Evolutionary conservation across 805 yeast species (phyloP).

Genomic region (Dipodascus albidus): DNA sequence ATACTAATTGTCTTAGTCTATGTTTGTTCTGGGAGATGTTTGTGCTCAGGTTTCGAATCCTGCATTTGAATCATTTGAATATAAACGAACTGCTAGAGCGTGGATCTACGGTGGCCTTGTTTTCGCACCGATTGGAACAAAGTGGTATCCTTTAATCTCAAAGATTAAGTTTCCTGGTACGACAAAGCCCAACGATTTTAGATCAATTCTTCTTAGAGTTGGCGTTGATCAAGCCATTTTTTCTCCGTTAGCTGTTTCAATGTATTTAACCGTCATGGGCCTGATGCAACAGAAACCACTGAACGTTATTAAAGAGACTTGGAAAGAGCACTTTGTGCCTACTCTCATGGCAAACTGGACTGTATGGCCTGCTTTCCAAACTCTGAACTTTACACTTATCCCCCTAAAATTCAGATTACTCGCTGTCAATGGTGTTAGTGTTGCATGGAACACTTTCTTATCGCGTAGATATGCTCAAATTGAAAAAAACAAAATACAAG

Average conservation of each 20-base stretch:
- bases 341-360: constrained; percentile 69
- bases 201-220: constrained; percentile 32
- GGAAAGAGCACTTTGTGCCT: constrained; percentile 33
- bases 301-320: constrained; percentile 27
- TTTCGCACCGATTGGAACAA: constrained; percentile 65
- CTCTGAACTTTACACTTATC: constrained; percentile 55
- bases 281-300: constrained; percentile 44
- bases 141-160: constrained; percentile 51
- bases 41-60: constrained; percentile 48
- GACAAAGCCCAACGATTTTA: constrained; percentile 24
- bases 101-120: constrained; percentile 58
- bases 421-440: constrained; percentile 57
- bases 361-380: constrained; percentile 82
- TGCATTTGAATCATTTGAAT: constrained; percentile 28
- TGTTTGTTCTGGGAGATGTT: constrained; percentile 67
- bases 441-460: constrained; percentile 76
- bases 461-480: constrained; percentile 34
- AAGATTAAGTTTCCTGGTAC: constrained; percentile 30
- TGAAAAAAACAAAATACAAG: too few relatives aligned
- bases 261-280: constrained; percentile 60
- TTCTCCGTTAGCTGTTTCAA: constrained; percentile 62
- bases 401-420: constrained; percentile 62
- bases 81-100: constrained; percentile 48
- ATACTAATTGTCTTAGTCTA: constrained; percentile 14
- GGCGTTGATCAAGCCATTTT: constrained; percentile 60